phyloP scores from a whole-genome alignment of 2,329 filamentous ascomycete genomes.

The Fusarium citri region DNA sequence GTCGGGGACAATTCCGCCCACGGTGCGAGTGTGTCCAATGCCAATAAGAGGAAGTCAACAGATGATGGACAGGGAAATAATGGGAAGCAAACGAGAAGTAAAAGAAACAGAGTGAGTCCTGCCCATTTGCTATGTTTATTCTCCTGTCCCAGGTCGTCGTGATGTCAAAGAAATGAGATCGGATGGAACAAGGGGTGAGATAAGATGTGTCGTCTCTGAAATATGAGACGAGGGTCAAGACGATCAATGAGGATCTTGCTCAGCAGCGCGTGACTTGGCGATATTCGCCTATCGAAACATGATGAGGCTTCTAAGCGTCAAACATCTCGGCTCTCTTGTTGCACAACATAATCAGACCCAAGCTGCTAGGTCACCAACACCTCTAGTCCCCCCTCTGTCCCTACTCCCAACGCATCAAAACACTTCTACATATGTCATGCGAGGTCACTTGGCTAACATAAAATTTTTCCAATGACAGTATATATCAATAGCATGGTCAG shows the following conservation, averaged over 20 bases:
- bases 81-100: constrained; percentile 67
- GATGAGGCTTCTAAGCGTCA: not conserved
- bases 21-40: constrained; percentile 40
- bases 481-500: constrained; percentile 72
- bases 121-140: constrained; percentile 10
- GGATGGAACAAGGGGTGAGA: constrained; percentile 12
- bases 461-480: constrained; percentile 55
- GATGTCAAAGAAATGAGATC: constrained; percentile 18
- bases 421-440: not conserved
- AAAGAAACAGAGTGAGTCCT: constrained; percentile 67
- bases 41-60: constrained; percentile 54
- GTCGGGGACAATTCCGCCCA: constrained; percentile 64
- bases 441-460: constrained; percentile 32
- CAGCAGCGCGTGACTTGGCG: not conserved
- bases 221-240: not conserved
- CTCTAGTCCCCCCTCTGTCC: constrained; percentile 1
- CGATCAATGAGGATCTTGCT: not conserved
- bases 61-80: constrained; percentile 50
- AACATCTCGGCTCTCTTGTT: constrained; percentile 15
- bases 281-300: constrained; percentile 20
- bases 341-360: constrained; percentile 22
- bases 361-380: not conserved
- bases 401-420: not conserved
- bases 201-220: not conserved
- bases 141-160: not conserved